Evolutionary conservation across 2,329 filamentous ascomycete genomes (phyloP).

Genomic region (Diaporthe australafricana): DNA sequence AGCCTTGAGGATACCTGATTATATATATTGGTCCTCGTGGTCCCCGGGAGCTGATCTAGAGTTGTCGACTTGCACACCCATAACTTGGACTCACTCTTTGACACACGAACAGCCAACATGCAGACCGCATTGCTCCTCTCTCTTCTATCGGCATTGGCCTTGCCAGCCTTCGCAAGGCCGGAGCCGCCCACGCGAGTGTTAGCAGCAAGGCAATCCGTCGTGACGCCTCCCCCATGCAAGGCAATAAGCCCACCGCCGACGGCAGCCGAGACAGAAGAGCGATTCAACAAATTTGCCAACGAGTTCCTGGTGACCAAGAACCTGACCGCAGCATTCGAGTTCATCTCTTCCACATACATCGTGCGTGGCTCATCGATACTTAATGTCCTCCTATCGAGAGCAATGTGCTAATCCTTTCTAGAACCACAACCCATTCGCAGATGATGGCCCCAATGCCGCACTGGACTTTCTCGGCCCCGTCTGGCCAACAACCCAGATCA

Average conservation of each 20-base stretch:
- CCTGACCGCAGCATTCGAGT: constrained; percentile 41
- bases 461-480: constrained; percentile 37
- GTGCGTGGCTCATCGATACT: neutral
- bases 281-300: constrained; percentile 41
- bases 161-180: neutral
- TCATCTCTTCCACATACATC: constrained; percentile 40
- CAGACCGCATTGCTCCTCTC: neutral
- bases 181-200: constrained; percentile 2
- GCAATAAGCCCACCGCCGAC: constrained; percentile 38
- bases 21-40: neutral
- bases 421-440: constrained; percentile 41
- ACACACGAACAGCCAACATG: neutral
- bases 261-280: constrained; percentile 38
- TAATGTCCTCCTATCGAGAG: no score
- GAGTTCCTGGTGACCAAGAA: constrained; percentile 42
- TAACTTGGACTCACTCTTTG: neutral
- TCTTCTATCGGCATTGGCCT: neutral
- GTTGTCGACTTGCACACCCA: neutral
- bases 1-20: neutral
- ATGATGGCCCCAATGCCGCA: constrained; percentile 40
- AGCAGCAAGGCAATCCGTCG: constrained; percentile 25
- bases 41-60: neutral
- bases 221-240: constrained; percentile 41
- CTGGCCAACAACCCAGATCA: constrained; percentile 38
- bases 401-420: neutral